Evolutionary conservation across 2,329 filamentous ascomycete genomes (phyloP).

Genomic region (Fusarium sulawesiense): DNA sequence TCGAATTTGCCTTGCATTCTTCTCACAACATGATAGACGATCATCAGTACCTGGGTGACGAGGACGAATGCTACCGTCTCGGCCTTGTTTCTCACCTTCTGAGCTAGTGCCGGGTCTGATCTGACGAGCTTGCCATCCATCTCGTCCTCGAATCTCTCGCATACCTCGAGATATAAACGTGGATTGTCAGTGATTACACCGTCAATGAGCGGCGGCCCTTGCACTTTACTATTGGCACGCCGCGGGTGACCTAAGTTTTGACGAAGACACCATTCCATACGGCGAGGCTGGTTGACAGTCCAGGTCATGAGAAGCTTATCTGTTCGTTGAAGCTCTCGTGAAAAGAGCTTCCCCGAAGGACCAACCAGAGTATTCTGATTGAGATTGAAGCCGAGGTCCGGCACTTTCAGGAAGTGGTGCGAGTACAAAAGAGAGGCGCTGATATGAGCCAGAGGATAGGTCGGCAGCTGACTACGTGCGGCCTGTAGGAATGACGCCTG

Average conservation of each 20-base stretch:
- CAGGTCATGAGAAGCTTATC: constrained; percentile 77
- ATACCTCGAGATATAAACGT: constrained; percentile 72
- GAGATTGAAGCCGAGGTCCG: constrained; percentile 83
- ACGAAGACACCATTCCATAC: constrained; percentile 84
- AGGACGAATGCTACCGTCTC: constrained; percentile 35
- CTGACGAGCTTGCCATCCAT: constrained; percentile 43
- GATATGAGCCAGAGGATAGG: constrained; percentile 74
- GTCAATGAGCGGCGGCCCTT: constrained; percentile 63
- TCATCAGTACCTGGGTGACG: constrained; percentile 37
- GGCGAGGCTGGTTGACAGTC: constrained; percentile 84
- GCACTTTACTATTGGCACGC: not conserved
- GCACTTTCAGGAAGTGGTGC: constrained; percentile 72
- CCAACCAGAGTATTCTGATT: constrained; percentile 75
- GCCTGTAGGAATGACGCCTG: constrained; percentile 75
- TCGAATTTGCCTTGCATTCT: constrained; percentile 47
- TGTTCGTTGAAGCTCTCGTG: constrained; percentile 63
- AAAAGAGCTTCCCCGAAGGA: constrained; percentile 73
- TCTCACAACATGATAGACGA: constrained; percentile 42
- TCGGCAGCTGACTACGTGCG: constrained; percentile 70
- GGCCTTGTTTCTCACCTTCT: constrained; percentile 25
- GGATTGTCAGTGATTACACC: constrained; percentile 91
- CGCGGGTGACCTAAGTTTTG: constrained; percentile 53
- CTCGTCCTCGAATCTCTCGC: constrained; percentile 55
- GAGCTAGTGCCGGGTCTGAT: constrained; percentile 19
- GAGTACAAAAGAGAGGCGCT: constrained; percentile 76